Conservation (phyloP, 2,329 filamentous ascomycete genomes). For the Fusarium ramigenum region DNA sequence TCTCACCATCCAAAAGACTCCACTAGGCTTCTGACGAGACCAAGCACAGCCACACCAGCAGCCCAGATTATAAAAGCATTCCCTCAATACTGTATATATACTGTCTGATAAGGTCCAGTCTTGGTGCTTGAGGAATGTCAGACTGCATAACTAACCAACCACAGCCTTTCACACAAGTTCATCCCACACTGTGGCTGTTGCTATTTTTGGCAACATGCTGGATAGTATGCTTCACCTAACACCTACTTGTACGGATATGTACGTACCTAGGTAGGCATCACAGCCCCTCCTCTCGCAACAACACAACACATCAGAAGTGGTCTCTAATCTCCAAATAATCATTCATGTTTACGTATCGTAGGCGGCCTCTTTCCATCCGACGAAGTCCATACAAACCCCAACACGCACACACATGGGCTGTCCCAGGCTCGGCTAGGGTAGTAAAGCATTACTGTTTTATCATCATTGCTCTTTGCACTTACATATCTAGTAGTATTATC, state of each 20-base stretch:
- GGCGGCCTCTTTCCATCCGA: conserved; percentile 21
- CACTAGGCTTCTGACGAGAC: not conserved
- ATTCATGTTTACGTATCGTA: not conserved
- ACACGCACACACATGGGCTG: not conserved
- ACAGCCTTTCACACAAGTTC: not conserved
- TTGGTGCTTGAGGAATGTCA: not conserved
- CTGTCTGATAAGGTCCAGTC: conserved; percentile 12
- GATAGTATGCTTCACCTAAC: not conserved
- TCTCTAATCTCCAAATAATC: conserved; percentile 7
- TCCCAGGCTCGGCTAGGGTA: not conserved
- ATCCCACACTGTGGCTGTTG: conserved; percentile 13
- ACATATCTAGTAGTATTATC: not conserved
- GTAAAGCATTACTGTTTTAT: not conserved
- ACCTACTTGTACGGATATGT: too few species aligned
- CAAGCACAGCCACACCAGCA: conserved; percentile 18
- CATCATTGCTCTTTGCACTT: not conserved
- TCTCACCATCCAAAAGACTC: not conserved
- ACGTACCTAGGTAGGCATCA: too few species aligned
- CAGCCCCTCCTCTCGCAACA: conserved; percentile 26
- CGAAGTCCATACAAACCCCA: not conserved
- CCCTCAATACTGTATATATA: conserved; percentile 12
- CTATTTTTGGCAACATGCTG: not conserved
- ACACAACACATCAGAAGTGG: conserved; percentile 16
- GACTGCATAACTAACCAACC: conserved; percentile 6
- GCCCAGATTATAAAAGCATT: not conserved